phyloP scores from a whole-genome alignment of 306 rosid species.

The Acacia melanoxylon region DNA sequence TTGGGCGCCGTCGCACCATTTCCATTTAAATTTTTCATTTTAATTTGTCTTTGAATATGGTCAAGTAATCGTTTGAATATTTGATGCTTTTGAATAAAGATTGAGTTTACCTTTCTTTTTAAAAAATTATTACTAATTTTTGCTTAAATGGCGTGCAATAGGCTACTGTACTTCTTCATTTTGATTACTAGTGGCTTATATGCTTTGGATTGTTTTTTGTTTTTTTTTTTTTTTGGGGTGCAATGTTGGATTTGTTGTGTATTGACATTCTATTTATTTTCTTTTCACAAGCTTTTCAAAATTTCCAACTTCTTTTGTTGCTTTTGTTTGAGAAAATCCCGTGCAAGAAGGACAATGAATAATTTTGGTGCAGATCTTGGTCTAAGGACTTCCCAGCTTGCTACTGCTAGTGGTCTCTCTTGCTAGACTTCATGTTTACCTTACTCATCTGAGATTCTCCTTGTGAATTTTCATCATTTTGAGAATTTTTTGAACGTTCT shows the following conservation, averaged over 20 bases:
- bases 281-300: not conserved
- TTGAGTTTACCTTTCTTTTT: no score
- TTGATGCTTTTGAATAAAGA: no score
- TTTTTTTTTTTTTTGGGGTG: not conserved
- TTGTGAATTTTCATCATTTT: no score
- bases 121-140: no score
- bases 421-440: conserved; percentile 45
- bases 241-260: not conserved
- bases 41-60: no score
- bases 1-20: no score
- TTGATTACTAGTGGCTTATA: not conserved
- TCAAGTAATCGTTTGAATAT: no score
- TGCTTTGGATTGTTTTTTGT: not conserved
- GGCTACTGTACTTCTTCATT: not conserved
- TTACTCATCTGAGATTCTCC: no score
- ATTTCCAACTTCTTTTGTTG: not conserved
- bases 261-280: not conserved
- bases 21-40: no score
- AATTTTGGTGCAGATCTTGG: conserved; percentile 39
- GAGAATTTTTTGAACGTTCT: conserved; percentile 21
- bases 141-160: not conserved
- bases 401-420: conserved; percentile 36
- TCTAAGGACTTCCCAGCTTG: conserved; percentile 48
- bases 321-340: not conserved
- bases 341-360: conserved; percentile 42